Evolutionary conservation across 495 filamentous ascomycete genomes (phyloP), one percentile per base, ranked within the genome.

Genomic region (Lasiosphaeriaceae sp.): DNA sequence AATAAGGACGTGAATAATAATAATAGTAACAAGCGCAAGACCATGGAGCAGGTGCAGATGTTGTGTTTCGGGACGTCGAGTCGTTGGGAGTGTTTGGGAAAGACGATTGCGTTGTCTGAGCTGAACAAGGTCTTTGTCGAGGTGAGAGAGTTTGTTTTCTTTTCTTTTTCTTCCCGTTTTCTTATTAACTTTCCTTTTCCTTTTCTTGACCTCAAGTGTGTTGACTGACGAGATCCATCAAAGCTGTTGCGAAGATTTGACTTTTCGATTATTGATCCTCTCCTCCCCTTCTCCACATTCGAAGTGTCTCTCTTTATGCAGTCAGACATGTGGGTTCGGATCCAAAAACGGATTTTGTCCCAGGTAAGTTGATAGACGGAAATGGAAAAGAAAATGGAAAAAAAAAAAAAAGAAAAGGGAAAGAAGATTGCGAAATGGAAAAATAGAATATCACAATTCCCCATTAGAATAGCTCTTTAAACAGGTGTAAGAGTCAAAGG

Each of bases 61-160:
- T 43, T 66, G 2, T 39, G 56, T 47, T 70, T 68, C 48, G 69
- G 69, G 3, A 66, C 56, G 45, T 70, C 72, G 5, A 60, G 52
- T 20, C 54, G 66, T 22, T 76, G 65, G 45, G 56, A 57, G 21
- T 79, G 74, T 44, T 48, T 77, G 50, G 76, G 76, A 11, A 68
- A 71, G 56, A 37, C 51, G 0, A 66, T 77, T 23, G 72, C 73
- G 6, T 50, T 64, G 34, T 49, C 75, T 50, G 70, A 83, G 64
- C 56, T 82, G 20, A 77, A 77, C 54, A 86, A 84, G 68, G 63
- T 72, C 0, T 62, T 82, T 50, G 72, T 82, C 44, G 79, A 83
- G 75, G 77, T 82, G 50, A 23, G 69, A 65, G 24, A 9, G n/a
- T 50, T 3, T 46, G 20, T 21, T 20, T 37, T 5, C 53, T 1